Conservation (phyloP, 2,329 filamentous ascomycete genomes). For the Raffaelea albimanens region DNA sequence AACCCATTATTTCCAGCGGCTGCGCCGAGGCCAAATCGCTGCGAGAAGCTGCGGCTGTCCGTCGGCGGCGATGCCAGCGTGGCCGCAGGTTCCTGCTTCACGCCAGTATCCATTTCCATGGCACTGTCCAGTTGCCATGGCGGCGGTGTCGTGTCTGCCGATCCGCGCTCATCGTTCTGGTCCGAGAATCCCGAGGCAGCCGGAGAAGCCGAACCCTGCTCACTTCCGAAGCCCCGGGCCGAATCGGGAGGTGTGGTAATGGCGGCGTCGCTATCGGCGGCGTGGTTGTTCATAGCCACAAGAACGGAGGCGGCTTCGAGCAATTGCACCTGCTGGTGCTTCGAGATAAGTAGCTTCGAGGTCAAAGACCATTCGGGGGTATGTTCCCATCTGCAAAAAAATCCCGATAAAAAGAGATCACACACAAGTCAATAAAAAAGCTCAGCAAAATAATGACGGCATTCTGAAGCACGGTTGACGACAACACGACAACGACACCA, state of each 20-base stretch:
- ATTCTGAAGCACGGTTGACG: neutral
- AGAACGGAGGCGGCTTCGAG: conserved; percentile 95
- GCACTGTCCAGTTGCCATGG: conserved; percentile 50
- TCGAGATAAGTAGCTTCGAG: conserved; percentile 95
- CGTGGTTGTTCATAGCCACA: conserved; percentile 67
- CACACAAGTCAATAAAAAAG: conserved; percentile 28
- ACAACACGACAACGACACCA: neutral
- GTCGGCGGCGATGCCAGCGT: conserved; percentile 30
- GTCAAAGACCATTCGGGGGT: conserved; percentile 96
- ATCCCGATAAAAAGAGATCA: conserved; percentile 9
- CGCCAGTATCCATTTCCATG: conserved; percentile 35
- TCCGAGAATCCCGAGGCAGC: conserved; percentile 75
- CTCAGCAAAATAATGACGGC: neutral
- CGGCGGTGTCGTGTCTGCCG: conserved; percentile 85
- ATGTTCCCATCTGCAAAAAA: conserved; percentile 83
- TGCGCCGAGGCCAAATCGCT: neutral
- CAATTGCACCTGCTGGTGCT: conserved; percentile 97
- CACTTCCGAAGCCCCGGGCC: conserved; percentile 62
- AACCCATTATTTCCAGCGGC: conserved; percentile 33
- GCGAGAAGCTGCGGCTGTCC: conserved; percentile 45
- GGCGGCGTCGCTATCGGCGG: conserved; percentile 22
- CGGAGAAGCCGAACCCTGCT: conserved; percentile 74
- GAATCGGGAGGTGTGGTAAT: conserved; percentile 54
- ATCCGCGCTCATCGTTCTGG: conserved; percentile 68
- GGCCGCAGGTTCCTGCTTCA: conserved; percentile 25